These are phyloP conservation scores for Lipomyces yamanashiensis DNA, from an alignment of 805 yeast genomes.

Conservation along the genomic window DNA sequence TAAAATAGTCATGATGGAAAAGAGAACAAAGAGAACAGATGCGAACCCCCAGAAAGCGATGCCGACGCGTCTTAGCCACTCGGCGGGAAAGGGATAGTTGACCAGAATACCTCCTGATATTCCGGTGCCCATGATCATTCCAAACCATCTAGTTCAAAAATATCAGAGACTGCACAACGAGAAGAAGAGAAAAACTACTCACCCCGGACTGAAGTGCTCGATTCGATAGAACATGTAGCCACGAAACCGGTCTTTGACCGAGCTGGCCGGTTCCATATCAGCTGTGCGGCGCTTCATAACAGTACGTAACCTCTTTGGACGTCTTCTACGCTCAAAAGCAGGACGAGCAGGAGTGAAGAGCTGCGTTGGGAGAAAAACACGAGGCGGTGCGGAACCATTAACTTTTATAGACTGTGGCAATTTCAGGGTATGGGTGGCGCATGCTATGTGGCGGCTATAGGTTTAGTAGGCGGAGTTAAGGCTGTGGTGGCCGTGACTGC, in stretches of 20 bases:
- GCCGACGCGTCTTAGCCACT: slow-evolving; percentile 63
- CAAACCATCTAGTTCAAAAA: slow-evolving; percentile 54
- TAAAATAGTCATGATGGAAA: slow-evolving; percentile 51
- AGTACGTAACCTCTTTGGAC: neutral
- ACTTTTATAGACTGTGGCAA: slow-evolving; percentile 11
- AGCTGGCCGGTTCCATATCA: neutral
- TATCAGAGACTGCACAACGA: neutral
- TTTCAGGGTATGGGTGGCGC: neutral
- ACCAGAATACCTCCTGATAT: slow-evolving; percentile 66
- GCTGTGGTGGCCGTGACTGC: slow-evolving; percentile 19
- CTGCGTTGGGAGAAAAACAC: neutral
- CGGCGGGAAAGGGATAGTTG: slow-evolving; percentile 65
- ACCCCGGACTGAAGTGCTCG: slow-evolving; percentile 41
- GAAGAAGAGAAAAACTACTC: slow-evolving; percentile 2
- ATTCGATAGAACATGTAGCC: slow-evolving; percentile 32
- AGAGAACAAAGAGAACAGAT: slow-evolving; percentile 50
- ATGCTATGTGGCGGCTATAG: neutral
- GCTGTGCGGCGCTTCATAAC: neutral
- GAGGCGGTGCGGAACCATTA: slow-evolving; percentile 18
- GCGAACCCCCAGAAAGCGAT: slow-evolving; percentile 66
- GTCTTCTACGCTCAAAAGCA: neutral
- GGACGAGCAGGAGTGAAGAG: neutral
- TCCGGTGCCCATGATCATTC: slow-evolving; percentile 85
- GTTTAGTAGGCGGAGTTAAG: slow-evolving; percentile 1
- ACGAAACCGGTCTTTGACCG: neutral